Conservation (phyloP, 2,329 filamentous ascomycete genomes). For the Phaeomoniella chlamydospora region DNA sequence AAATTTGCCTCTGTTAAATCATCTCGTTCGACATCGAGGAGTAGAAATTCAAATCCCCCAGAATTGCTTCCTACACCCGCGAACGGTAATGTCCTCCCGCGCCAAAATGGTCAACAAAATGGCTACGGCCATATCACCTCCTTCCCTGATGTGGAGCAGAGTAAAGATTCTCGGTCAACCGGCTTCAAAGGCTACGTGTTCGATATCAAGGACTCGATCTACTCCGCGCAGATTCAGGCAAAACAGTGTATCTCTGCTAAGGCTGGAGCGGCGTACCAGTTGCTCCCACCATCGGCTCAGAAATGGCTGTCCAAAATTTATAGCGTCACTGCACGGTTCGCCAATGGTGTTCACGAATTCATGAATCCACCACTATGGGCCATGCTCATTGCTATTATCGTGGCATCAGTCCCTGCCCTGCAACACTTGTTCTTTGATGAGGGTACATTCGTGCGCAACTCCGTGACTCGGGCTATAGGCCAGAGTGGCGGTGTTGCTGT, state of each 20-base stretch:
- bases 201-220: slow-evolving; percentile 13
- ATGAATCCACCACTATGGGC: slow-evolving; percentile 99
- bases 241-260: slow-evolving; percentile 7
- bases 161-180: slow-evolving; percentile 11
- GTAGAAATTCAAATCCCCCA: slow-evolving; percentile 1
- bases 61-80: slow-evolving; percentile 26
- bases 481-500: slow-evolving; percentile 87
- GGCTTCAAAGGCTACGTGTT: slow-evolving; percentile 15
- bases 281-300: slow-evolving; percentile 39
- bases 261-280: slow-evolving; percentile 23
- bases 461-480: slow-evolving; percentile 71
- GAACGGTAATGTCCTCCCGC: slow-evolving; percentile 31
- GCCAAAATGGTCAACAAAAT: slow-evolving; percentile 13
- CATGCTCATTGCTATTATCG: slow-evolving; percentile 80
- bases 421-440: slow-evolving; percentile 78
- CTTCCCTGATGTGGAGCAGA: slow-evolving; percentile 31
- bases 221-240: slow-evolving; percentile 8
- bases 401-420: slow-evolving; percentile 72
- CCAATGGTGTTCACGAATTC: slow-evolving; percentile 67
- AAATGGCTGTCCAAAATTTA: slow-evolving; percentile 28
- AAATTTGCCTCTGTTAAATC: slow-evolving; percentile 21
- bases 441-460: slow-evolving; percentile 83
- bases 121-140: slow-evolving; percentile 36
- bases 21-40: slow-evolving; percentile 1
- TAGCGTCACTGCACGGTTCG: slow-evolving; percentile 33